Evolutionary conservation across 1,139 yeast genomes (phyloP).

Genomic region (Pichia sp.): DNA sequence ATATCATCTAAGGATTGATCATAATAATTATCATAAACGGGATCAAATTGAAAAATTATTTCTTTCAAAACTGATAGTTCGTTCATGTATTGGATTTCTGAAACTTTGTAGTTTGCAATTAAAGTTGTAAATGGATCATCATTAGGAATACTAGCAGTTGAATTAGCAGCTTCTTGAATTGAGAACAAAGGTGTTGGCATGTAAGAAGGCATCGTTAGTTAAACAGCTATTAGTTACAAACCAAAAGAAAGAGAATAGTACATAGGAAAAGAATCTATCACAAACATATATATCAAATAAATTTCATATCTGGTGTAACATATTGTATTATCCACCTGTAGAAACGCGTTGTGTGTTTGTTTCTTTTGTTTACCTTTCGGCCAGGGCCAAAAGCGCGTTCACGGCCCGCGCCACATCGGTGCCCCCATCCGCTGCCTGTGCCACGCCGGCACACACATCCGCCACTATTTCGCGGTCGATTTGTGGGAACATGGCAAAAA

Average conservation of each 20-base stretch:
- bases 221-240: background rate
- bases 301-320: too few species aligned
- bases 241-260: background rate
- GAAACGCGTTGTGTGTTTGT: background rate
- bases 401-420: conserved; percentile 31
- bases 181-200: conserved; percentile 19
- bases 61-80: conserved; percentile 20
- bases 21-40: conserved; percentile 24
- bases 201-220: conserved; percentile 14
- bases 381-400: conserved; percentile 10
- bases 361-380: background rate
- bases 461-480: conserved; percentile 61
- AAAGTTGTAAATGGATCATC: background rate
- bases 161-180: conserved; percentile 18
- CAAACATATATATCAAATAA: background rate
- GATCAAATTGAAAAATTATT: conserved; percentile 22
- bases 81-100: conserved; percentile 18
- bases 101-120: conserved; percentile 5
- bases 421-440: conserved; percentile 43
- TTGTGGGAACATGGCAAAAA: conserved; percentile 70
- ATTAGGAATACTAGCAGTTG: conserved; percentile 10
- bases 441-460: conserved; percentile 63
- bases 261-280: background rate
- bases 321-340: background rate
- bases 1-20: conserved; percentile 25